Base-by-base conservation (phyloP, 2,329 filamentous ascomycete species). In the Diaporthe amygdali region DNA sequence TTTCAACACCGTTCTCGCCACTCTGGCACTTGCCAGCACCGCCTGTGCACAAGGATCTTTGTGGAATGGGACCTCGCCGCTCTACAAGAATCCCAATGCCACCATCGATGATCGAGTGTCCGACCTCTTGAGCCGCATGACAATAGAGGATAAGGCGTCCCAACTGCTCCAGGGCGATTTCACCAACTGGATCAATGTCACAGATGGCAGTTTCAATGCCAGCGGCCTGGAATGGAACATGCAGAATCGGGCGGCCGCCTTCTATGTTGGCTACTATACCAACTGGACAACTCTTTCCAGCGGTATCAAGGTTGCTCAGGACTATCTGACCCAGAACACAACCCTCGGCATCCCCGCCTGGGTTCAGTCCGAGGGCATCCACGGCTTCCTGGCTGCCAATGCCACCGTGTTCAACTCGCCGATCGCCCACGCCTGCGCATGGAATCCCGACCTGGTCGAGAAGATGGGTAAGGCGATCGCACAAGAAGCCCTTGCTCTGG, bases 401-500 rank as follows among this genome's bases (percentile, higher is more conserved):
- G 92, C 91, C 3, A 94, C 93, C 1, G 93, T 94, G 71, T 95
- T 94, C 84, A 94, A 94, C 80, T 93, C 91, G 1, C 92, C 93
- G 0, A 94, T 94, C 75, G 92, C 84, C 9, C 89, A 92, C 67
- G 92, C 89, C 20, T 93, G 91, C 76, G 92, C 92, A 0, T 94
- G 91, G 83, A 93, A 94, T 77, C 87, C 88, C 0, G 84, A 82
- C 49, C 80, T 94, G 17, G 82, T 94, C 4, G 81, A 90, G 74
- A 87, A 92, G 74, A 94, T 94, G 91, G 92, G 85, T 8, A 81
- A 83, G 4, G 85, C 88, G 22, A 93, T 94, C 74, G 92, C 87
- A 7, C 85, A 88, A 59, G 92, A 95, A 79, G 85, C 91, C 30
- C 83, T 85, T 67, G 89, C 92, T 4, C 81, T 94, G 1, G 92